phyloP scores from a whole-genome alignment of 345 rosid genomes.

The Toxicodendron radicans region DNA sequence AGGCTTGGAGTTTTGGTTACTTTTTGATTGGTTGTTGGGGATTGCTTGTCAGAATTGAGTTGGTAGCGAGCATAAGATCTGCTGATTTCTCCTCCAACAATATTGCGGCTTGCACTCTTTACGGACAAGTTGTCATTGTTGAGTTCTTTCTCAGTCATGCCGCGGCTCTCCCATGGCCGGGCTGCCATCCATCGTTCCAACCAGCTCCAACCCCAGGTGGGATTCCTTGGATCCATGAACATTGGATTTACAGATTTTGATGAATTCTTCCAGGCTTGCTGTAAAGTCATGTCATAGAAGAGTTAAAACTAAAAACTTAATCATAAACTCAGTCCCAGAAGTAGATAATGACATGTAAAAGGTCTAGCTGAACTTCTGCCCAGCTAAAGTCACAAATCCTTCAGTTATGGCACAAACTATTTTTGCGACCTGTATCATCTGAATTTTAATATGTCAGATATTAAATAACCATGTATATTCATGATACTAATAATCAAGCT shows the following conservation, averaged over 20 bases:
- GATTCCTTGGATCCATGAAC: slow-evolving; percentile 86
- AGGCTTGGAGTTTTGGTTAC: slow-evolving; percentile 43
- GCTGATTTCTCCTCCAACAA: slow-evolving; percentile 56
- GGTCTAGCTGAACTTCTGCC: background rate
- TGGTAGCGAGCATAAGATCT: slow-evolving; percentile 62
- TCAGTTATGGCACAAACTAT: background rate
- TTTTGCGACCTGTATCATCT: slow-evolving; percentile 2
- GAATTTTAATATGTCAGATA: background rate
- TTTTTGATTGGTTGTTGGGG: slow-evolving; percentile 65
- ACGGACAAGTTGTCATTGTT: slow-evolving; percentile 47
- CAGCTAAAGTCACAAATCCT: background rate
- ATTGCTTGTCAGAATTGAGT: slow-evolving; percentile 60
- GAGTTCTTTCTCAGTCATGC: slow-evolving; percentile 57
- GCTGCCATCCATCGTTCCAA: slow-evolving; percentile 98
- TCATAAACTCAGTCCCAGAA: background rate
- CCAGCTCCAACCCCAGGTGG: slow-evolving; percentile 99
- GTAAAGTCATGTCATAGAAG: slow-evolving; percentile 17
- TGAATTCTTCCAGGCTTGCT: slow-evolving; percentile 89
- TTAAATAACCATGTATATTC: background rate
- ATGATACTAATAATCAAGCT: slow-evolving; percentile 2
- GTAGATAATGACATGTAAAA: background rate
- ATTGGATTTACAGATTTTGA: slow-evolving; percentile 54
- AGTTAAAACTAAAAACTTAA: slow-evolving; percentile 15
- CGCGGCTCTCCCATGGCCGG: slow-evolving; percentile 64
- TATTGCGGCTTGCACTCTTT: slow-evolving; percentile 45